Percentiles rank a stretch among this genome's conserved stretches.
phyloP scores from a whole-genome alignment of 768 basidiomycete genomes.

The Pholiota microspora region DNA sequence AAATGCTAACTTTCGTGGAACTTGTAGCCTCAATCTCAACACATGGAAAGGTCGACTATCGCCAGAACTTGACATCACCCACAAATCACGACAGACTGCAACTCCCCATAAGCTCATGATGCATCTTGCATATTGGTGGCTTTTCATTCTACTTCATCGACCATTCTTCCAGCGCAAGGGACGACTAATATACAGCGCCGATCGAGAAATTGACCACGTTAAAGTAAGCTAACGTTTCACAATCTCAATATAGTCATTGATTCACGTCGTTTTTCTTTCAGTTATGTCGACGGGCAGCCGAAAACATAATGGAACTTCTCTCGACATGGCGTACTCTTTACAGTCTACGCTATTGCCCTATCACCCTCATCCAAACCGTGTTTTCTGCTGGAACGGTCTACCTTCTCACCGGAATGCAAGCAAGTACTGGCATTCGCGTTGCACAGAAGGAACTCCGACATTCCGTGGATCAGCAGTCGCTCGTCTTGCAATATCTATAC shows the following conservation, averaged over 20 bases:
- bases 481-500: slow-evolving; percentile 48
- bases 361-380: slow-evolving; percentile 54
- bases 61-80: slow-evolving; percentile 49
- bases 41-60: slow-evolving; percentile 45
- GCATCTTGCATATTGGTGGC: slow-evolving; percentile 57
- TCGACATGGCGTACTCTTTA: slow-evolving; percentile 51
- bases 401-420: slow-evolving; percentile 52
- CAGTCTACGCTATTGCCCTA: slow-evolving; percentile 53
- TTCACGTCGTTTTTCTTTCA: slow-evolving; percentile 25
- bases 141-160: slow-evolving; percentile 58
- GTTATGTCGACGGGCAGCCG: slow-evolving; percentile 52
- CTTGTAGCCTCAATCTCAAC: slow-evolving; percentile 40
- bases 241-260: slow-evolving; percentile 15
- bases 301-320: slow-evolving; percentile 54
- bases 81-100: slow-evolving; percentile 42
- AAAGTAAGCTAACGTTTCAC: slow-evolving; percentile 35
- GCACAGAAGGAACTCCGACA: slow-evolving; percentile 45
- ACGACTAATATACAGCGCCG: slow-evolving; percentile 33
- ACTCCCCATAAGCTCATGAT: slow-evolving; percentile 56
- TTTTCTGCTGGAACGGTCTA: slow-evolving; percentile 62
- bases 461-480: slow-evolving; percentile 40
- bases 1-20: neutral
- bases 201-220: slow-evolving; percentile 47
- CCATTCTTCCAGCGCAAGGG: slow-evolving; percentile 49
- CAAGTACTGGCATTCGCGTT: slow-evolving; percentile 44